These are phyloP conservation scores for Theileria annulata DNA, from an alignment of 169 alveolate genomes.

Conservation along the genomic window DNA sequence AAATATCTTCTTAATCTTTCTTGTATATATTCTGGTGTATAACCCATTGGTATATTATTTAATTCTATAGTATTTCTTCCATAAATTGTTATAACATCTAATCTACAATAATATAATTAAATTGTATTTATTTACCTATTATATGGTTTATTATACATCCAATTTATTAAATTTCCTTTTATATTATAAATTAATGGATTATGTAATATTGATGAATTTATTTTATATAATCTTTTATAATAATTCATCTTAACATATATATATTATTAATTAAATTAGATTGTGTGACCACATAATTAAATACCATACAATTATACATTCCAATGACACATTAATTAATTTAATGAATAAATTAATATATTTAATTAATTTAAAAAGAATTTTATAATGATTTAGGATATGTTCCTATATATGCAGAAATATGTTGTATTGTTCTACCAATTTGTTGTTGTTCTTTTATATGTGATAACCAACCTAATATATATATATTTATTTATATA, in stretches of 20 bases:
- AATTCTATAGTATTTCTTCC: slow-evolving; percentile 81
- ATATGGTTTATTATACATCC: slow-evolving; percentile 55
- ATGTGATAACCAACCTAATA: slow-evolving; percentile 66
- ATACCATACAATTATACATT: too few relatives aligned
- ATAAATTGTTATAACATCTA: slow-evolving; percentile 69
- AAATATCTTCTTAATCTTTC: slow-evolving; percentile 82
- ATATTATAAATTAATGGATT: slow-evolving; percentile 59
- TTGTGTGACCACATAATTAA: too few relatives aligned
- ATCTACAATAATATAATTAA: slow-evolving; percentile 19
- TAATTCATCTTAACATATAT: too few relatives aligned
- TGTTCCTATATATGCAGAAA: slow-evolving; percentile 60
- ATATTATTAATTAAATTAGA: too few relatives aligned
- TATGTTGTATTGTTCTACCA: slow-evolving; percentile 51
- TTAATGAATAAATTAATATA: too few relatives aligned
- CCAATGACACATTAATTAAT: too few relatives aligned
- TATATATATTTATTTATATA: neutral
- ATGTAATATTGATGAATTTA: slow-evolving; percentile 44
- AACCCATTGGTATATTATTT: slow-evolving; percentile 78
- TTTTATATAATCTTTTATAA: slow-evolving; percentile 59
- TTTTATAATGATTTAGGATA: slow-evolving; percentile 9
- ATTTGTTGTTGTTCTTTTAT: slow-evolving; percentile 46
- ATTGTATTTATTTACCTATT: slow-evolving; percentile 32
- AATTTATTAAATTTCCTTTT: slow-evolving; percentile 41
- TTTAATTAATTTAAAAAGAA: too few relatives aligned
- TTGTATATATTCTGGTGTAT: slow-evolving; percentile 88